Base-by-base conservation (phyloP, 768 basidiomycete species). In the Thelephora ganbajun region DNA sequence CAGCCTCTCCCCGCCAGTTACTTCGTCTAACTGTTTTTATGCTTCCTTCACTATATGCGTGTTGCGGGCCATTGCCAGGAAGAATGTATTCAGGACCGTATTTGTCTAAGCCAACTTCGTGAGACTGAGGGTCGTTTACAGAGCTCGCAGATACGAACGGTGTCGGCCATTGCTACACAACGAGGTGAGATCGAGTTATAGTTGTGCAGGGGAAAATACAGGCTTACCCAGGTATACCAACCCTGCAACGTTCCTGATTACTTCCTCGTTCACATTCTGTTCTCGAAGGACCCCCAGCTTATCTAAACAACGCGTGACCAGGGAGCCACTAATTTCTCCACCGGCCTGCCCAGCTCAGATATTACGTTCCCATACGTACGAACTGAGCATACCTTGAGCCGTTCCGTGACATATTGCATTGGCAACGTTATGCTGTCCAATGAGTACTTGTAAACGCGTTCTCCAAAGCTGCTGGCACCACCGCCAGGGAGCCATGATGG, bases 341-440 rank as follows among this genome's bases (percentile, higher is more conserved):
- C n/a, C n/a, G n/a, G n/a, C n/a, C n/a, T n/a, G n/a, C n/a, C n/a
- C n/a, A n/a, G n/a, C n/a, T n/a, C n/a, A n/a, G n/a, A n/a, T n/a
- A n/a, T n/a, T n/a, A n/a, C n/a, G n/a, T n/a, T n/a, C n/a, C n/a
- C n/a, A n/a, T n/a, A n/a, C n/a, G n/a, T 19, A 5, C 36, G 14
- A 2, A 37, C 36, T 12, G 43, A 14, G 43, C 60, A 60, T 50
- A 44, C 22, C 50, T 37, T 5, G 36, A 14, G 14, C 36, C 36
- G 14, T 37, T 37, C 14, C 5, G 14, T 14, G 36, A 37, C 5
- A 37, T 5, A 37, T 37, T n/a, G n/a, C n/a, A n/a, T n/a, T n/a
- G n/a, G 36, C 19, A 37, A 42, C 50, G 18, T 39, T 82, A 82
- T 63, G 50, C 18, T 50, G 51, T 6, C 46, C 42, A 35, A 47